Evolutionary conservation across 169 alveolate genomes (phyloP).

Genomic region (Cryptosporidium sp.): DNA sequence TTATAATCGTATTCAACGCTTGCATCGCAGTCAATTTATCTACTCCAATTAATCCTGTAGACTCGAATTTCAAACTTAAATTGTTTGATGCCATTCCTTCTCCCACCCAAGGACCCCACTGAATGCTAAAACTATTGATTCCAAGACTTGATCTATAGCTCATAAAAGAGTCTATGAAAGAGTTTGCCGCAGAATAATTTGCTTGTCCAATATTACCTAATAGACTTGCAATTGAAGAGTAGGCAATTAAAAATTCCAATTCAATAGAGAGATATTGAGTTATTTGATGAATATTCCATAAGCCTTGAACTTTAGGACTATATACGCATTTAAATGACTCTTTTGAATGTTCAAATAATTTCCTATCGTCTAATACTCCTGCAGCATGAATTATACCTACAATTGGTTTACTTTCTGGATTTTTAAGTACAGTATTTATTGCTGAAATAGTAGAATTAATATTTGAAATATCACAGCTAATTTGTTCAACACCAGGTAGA

Average conservation of each 20-base stretch:
- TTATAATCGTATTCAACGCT: neutral
- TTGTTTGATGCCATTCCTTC: conserved; percentile 56
- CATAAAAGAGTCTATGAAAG: conserved; percentile 66
- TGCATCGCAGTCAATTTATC: conserved; percentile 47
- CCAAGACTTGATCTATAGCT: conserved; percentile 44
- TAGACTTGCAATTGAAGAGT: conserved; percentile 50
- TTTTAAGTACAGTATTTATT: neutral
- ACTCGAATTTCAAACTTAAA: conserved; percentile 27
- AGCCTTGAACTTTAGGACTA: conserved; percentile 79
- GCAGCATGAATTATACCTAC: conserved; percentile 82
- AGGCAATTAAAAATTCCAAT: conserved; percentile 25
- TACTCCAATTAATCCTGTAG: conserved; percentile 50
- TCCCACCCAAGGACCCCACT: conserved; percentile 75
- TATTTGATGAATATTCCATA: conserved; percentile 36
- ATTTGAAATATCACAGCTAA: conserved; percentile 56
- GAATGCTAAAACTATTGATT: conserved; percentile 35
- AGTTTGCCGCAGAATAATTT: conserved; percentile 70
- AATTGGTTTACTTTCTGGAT: conserved; percentile 22
- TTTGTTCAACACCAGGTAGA: conserved; percentile 14
- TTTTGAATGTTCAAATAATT: conserved; percentile 76
- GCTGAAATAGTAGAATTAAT: conserved; percentile 20
- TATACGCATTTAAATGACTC: conserved; percentile 79
- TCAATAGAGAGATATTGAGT: conserved; percentile 20
- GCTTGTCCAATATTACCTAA: conserved; percentile 68
- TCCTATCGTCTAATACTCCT: conserved; percentile 82